Evolutionary conservation across 2,329 filamentous ascomycete species (phyloP).

Genomic region (Trichothecium roseum): DNA sequence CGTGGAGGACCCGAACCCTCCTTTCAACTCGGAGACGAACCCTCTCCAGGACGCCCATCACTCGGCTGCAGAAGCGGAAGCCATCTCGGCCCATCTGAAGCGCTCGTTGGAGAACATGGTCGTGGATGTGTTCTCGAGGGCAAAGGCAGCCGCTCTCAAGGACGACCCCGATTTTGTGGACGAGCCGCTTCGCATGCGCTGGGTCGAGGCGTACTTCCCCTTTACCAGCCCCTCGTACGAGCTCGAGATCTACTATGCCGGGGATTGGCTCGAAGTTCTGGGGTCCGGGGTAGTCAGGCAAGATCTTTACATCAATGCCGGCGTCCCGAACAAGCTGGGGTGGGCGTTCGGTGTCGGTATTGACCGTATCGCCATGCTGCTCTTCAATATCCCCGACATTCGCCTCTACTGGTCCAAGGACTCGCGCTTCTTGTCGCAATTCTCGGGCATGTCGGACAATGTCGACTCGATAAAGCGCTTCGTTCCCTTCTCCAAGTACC

Average conservation of each 20-base stretch:
- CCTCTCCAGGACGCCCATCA: slow-evolving; percentile 69
- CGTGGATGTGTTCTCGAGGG: slow-evolving; percentile 75
- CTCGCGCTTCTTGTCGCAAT: slow-evolving; percentile 76
- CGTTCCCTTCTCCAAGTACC: slow-evolving; percentile 82
- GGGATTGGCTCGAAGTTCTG: slow-evolving; percentile 90
- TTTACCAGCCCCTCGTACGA: slow-evolving; percentile 96
- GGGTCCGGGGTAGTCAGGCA: slow-evolving; percentile 90
- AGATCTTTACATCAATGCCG: slow-evolving; percentile 66
- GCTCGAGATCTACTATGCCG: slow-evolving; percentile 87
- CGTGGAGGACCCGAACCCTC: slow-evolving; percentile 76
- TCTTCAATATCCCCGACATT: slow-evolving; percentile 94
- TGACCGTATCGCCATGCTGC: slow-evolving; percentile 92
- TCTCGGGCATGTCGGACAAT: slow-evolving; percentile 49
- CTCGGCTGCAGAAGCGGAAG: slow-evolving; percentile 65
- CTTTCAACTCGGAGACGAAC: slow-evolving; percentile 68
- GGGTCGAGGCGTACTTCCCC: slow-evolving; percentile 96
- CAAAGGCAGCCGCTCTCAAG: slow-evolving; percentile 52
- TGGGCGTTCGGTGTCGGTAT: slow-evolving; percentile 96
- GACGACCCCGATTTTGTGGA: slow-evolving; percentile 38
- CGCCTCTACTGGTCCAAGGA: slow-evolving; percentile 92
- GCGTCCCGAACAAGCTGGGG: slow-evolving; percentile 63
- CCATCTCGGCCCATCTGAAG: slow-evolving; percentile 78
- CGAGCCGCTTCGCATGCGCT: slow-evolving; percentile 76
- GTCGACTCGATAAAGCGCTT: slow-evolving; percentile 50
- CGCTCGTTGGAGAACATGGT: slow-evolving; percentile 82